Evolutionary conservation across 2,329 filamentous ascomycete species (phyloP).

Genomic region (Ophiostoma ips): DNA sequence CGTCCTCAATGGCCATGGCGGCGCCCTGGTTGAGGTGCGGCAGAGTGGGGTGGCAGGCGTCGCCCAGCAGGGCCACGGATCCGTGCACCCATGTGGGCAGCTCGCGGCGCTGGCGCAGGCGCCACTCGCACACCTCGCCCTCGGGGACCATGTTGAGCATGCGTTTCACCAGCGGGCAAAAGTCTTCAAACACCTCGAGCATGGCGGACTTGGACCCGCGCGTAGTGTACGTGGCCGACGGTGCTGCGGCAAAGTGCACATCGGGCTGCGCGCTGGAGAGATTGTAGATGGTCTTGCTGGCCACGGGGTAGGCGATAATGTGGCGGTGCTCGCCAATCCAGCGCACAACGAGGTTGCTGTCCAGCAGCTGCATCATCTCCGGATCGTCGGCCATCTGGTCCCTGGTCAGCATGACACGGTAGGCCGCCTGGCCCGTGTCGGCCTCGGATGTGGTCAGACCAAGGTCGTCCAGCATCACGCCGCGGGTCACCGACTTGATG

Average conservation of each 20-base stretch:
- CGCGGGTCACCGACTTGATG: constrained; percentile 37
- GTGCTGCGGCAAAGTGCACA: constrained; percentile 42
- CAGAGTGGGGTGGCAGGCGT: constrained; percentile 54
- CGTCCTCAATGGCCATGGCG: constrained; percentile 55
- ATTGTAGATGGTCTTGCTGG: constrained; percentile 51
- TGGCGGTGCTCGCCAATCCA: constrained; percentile 67
- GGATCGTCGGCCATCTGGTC: constrained; percentile 52
- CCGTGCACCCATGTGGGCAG: constrained; percentile 46
- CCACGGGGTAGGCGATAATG: constrained; percentile 66
- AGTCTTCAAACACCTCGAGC: constrained; percentile 47
- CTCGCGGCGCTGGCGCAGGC: constrained; percentile 42
- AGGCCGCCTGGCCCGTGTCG: constrained; percentile 63
- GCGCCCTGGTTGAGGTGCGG: constrained; percentile 55
- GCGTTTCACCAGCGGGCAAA: constrained; percentile 43
- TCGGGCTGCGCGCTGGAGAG: constrained; percentile 50
- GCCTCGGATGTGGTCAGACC: constrained; percentile 40
- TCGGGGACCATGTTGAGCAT: constrained; percentile 48
- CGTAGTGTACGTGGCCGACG: constrained; percentile 48
- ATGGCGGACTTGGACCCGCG: constrained; percentile 46
- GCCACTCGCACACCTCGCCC: constrained; percentile 51
- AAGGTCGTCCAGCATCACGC: constrained; percentile 39
- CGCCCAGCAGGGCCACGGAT: constrained; percentile 43
- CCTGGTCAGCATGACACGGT: constrained; percentile 62
- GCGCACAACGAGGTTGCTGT: constrained; percentile 52
- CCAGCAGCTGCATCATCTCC: constrained; percentile 52